Evolutionary conservation across 1,284 basidiomycete genomes (phyloP), one percentile per base, ranked within the genome.

Genomic region (Sporisorium reilianum): DNA sequence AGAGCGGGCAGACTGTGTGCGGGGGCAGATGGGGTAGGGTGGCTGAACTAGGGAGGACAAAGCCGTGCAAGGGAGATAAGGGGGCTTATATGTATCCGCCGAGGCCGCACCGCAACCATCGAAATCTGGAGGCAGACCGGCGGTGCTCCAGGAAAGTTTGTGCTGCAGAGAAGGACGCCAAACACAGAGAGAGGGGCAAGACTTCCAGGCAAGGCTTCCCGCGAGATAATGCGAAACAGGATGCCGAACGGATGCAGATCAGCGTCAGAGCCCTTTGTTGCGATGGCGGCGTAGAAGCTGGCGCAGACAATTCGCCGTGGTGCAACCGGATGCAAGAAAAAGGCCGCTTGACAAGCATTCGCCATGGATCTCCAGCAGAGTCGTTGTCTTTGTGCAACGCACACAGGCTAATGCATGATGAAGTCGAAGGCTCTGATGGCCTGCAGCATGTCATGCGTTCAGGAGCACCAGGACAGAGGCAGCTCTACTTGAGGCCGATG

Each of bases 181-280:
- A 4, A 36, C n/a, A 18, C 18, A 49, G 30, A 30, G 30, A 14
- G 34, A 36, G 34, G 12, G 34, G 12, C 3, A 36, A 8, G n/a
- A 20, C n/a, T n/a, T n/a, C n/a, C 16, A 34, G 32, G 32, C 9
- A 34, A 18, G 20, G 22, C 49, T 18, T 18, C 32, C 16, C 12
- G 34, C 22, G 6, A 22, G 22, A 26, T 16, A 5, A 30, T 30
- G 18, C 6, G 20, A 25, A 20, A 20, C 14, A 40, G 22, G 32
- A 26, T 23, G 34, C 36, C 50, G 18, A 20, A 51, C 23, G 18
- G 36, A 51, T 26, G 34, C 50, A 51, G 34, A 51, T 51, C 50
- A 40, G 34, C 50, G 34, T 51, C 32, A 51, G 50, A 40, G 9
- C 34, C 34, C 16, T 9, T 26, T 1, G 5, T 12, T 12, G 12